Evolutionary conservation across 495 filamentous ascomycete genomes (phyloP), one percentile per base, ranked within the genome.

Genomic region (Penicillium cinerascens): DNA sequence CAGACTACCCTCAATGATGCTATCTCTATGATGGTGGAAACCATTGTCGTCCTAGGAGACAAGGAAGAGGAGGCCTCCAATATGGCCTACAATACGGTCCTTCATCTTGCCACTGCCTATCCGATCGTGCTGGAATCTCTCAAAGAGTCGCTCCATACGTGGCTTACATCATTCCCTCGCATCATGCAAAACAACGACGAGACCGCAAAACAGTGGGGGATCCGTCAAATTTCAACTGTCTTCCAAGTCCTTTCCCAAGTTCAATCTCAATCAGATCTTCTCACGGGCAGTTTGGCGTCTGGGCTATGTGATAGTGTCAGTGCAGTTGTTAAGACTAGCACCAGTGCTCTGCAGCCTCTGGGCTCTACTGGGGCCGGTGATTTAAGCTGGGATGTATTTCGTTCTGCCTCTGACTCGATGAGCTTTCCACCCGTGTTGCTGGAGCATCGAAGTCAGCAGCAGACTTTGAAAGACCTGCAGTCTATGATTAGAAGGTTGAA

Each of bases 121-220:
- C 64, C 78, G 10, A 71, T 80, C 25, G 68, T 95, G 0, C 67
- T 81, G 18, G 87, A 91, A 16, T 70, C 81, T 15, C 70, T 96
- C 41, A 90, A 89, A 60, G 79, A 74, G 23, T 85, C 82, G 1
- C 67, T 95, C 4, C 87, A 95, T 66, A 82, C 80, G 36, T 96
- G 91, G 92, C 77, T 93, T 15, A 80, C 82, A 2, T 80, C 87
- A 16, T 79, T 97, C 23, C 87, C 95, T 3, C 78, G 90, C 35
- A 68, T 88, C 10, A 93, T 97, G 82, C 88, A 91, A 64, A 82
- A 84, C 21, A 87, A 83, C 49, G 92, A 99, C 49, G 90, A 97
- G 55, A 77, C 70, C 7, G 69, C 82, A 27, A 95, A 93, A 61
- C 77, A 83, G 37, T 78, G 80, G 58, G 84, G 82, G 17, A 81